Conservation (phyloP, 371 early-diverging fungal genomes). For the Mucor mucedo region DNA sequence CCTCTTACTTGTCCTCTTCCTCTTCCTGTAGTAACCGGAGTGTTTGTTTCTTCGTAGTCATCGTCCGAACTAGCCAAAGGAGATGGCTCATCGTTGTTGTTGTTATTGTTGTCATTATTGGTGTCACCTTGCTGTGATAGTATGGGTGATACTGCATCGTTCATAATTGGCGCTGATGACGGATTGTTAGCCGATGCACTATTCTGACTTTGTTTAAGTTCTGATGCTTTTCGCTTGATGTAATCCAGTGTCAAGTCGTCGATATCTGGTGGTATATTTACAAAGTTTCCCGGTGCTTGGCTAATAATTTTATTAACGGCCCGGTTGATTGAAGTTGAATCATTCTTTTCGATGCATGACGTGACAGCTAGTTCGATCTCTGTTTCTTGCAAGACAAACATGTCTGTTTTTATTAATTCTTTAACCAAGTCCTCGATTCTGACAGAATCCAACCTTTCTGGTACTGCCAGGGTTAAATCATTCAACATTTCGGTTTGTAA, state of each 20-base stretch:
- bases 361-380: constrained; percentile 83
- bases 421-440: constrained; percentile 78
- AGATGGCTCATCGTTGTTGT: background rate
- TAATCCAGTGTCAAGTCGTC: constrained; percentile 22
- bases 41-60: background rate
- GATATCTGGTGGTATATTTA: constrained; percentile 12
- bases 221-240: constrained; percentile 22
- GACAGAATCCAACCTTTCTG: constrained; percentile 70
- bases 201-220: constrained; percentile 16
- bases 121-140: constrained; percentile 19
- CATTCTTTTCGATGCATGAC: constrained; percentile 85
- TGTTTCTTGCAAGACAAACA: constrained; percentile 79
- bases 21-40: background rate
- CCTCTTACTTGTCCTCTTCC: background rate
- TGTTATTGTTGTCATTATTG: constrained; percentile 11
- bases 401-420: constrained; percentile 71
- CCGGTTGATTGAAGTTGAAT: constrained; percentile 76
- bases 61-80: background rate
- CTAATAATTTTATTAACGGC: constrained; percentile 34
- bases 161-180: background rate
- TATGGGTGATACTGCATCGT: constrained; percentile 20
- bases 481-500: constrained; percentile 18
- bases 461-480: constrained; percentile 38
- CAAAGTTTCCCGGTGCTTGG: constrained; percentile 14
- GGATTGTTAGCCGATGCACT: background rate